Conservation (phyloP, 208 protist genomes). For the Acanthamoeba divionensis region DNA sequence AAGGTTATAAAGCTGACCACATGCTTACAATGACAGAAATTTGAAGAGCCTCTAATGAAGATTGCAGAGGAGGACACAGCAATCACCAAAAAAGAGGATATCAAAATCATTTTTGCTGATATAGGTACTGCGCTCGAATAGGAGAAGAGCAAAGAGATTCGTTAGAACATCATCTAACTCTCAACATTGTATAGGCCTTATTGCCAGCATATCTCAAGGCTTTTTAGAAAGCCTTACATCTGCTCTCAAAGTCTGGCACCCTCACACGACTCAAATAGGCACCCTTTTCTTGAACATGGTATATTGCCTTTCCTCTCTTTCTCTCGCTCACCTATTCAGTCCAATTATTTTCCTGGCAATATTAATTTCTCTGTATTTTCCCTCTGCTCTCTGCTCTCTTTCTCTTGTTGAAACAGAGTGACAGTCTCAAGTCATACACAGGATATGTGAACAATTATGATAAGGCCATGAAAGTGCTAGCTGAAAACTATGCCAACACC, state of each 20-base stretch:
- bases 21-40: not conserved
- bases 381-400: not conserved
- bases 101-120: not conserved
- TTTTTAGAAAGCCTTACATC: not conserved
- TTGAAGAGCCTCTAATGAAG: not conserved
- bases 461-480: not conserved
- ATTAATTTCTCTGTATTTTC: too few relatives aligned
- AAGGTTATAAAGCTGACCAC: not conserved
- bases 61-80: not conserved
- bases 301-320: not conserved
- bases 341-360: too few relatives aligned
- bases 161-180: too few relatives aligned
- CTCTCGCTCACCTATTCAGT: not conserved
- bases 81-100: not conserved
- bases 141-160: too few relatives aligned
- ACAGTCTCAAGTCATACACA: not conserved
- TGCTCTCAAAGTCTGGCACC: not conserved
- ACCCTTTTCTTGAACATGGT: not conserved
- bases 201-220: not conserved
- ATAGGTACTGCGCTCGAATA: too few relatives aligned
- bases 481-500: not conserved
- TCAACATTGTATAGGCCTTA: too few relatives aligned
- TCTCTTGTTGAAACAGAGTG: not conserved
- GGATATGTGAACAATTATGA: constrained; percentile 14
- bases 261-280: not conserved